Conservation (phyloP, 257 asterid species). For the Buddleja alternifolia region DNA sequence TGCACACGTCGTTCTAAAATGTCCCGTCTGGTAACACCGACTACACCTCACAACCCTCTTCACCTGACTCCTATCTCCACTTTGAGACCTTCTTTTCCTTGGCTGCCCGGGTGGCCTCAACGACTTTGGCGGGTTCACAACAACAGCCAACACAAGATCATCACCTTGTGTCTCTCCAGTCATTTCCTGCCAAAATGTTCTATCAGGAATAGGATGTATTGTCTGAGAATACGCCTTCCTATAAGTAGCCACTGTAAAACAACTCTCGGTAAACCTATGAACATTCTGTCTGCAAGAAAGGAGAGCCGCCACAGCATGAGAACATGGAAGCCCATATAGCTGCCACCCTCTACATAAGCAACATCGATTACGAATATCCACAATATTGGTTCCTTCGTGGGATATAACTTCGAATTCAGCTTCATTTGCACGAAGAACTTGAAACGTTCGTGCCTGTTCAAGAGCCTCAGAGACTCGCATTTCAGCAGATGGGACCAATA, state of each 20-base stretch:
- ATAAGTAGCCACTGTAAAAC: slow-evolving; percentile 64
- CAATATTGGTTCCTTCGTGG: slow-evolving; percentile 54
- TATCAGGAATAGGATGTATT: slow-evolving; percentile 73
- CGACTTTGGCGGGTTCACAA: slow-evolving; percentile 68
- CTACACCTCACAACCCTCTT: slow-evolving; percentile 76
- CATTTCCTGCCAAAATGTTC: slow-evolving; percentile 59
- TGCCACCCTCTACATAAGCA: slow-evolving; percentile 72
- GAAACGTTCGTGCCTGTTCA: slow-evolving; percentile 51
- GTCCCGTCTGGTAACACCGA: slow-evolving; percentile 81
- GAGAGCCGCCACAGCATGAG: slow-evolving; percentile 73
- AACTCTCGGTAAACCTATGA: slow-evolving; percentile 67
- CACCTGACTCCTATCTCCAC: slow-evolving; percentile 41
- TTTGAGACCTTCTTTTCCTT: slow-evolving; percentile 51
- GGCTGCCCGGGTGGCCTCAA: slow-evolving; percentile 52
- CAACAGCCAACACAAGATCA: slow-evolving; percentile 27
- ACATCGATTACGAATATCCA: slow-evolving; percentile 54
- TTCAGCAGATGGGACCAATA: slow-evolving; percentile 65
- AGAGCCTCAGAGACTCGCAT: slow-evolving; percentile 61
- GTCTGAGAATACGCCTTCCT: slow-evolving; percentile 69
- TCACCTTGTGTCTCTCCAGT: slow-evolving; percentile 32
- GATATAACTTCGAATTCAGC: slow-evolving; percentile 68
- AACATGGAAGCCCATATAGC: slow-evolving; percentile 63
- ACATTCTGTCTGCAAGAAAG: slow-evolving; percentile 73
- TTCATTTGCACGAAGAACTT: slow-evolving; percentile 61
- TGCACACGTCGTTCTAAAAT: slow-evolving; percentile 78